Evolutionary conservation across 2,329 filamentous ascomycete species (phyloP).

Genomic region (Epichloe baconii): DNA sequence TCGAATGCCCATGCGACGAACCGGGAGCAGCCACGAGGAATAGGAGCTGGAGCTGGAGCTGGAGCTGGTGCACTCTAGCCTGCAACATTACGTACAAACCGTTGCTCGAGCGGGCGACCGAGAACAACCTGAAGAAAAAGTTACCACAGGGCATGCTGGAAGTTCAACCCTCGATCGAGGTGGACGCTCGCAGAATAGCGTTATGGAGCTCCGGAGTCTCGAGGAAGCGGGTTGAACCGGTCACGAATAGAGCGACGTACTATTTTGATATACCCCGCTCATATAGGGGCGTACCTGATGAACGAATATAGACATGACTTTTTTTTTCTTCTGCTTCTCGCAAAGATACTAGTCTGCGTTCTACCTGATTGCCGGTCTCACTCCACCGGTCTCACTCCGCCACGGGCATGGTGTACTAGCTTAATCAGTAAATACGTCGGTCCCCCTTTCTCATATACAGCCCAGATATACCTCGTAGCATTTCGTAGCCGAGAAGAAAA

Average conservation of each 20-base stretch:
- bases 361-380: neutral
- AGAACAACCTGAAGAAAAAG: no score
- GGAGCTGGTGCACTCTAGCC: no score
- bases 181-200: neutral
- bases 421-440: neutral
- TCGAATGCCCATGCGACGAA: neutral
- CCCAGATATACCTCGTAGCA: neutral
- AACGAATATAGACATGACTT: slow-evolving; percentile 1
- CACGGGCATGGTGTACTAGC: neutral
- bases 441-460: neutral
- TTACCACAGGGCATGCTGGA: neutral
- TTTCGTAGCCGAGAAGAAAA: neutral
- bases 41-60: no score
- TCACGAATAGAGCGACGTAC: neutral
- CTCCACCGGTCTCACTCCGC: neutral
- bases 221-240: neutral
- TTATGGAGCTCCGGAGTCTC: neutral
- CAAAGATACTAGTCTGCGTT: neutral
- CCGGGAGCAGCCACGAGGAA: no score
- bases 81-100: neutral
- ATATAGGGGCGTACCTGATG: neutral
- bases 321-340: neutral
- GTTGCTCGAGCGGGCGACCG: no score
- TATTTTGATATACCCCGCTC: neutral
- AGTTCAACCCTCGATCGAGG: neutral